Percentiles rank a stretch among this genome's conserved stretches.
phyloP scores from a whole-genome alignment of 345 rosid species.

The Populus tremula region DNA sequence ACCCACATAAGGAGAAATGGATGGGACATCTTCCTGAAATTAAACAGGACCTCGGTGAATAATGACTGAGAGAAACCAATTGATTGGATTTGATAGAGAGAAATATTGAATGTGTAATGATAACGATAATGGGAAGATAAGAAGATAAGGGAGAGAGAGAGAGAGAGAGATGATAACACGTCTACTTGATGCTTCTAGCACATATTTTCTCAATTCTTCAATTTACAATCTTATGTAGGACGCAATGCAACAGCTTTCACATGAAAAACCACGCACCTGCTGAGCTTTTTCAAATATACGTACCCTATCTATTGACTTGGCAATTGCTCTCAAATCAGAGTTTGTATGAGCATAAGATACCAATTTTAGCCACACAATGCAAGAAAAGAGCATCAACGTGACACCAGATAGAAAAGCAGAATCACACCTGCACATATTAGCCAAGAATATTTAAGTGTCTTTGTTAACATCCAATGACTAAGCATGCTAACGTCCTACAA shows the following conservation, averaged over 20 bases:
- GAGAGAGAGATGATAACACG: no score
- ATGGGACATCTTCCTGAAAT: conserved; percentile 41
- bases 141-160: neutral
- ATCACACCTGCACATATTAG: conserved; percentile 64
- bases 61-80: neutral
- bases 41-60: conserved; percentile 19
- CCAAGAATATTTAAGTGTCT: neutral
- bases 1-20: conserved; percentile 35
- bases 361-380: conserved; percentile 94
- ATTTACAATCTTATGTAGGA: neutral
- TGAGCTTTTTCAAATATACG: neutral
- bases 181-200: neutral
- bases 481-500: neutral
- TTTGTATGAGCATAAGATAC: conserved; percentile 93
- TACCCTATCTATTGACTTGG: conserved; percentile 70
- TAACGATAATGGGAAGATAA: neutral
- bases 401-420: conserved; percentile 85
- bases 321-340: conserved; percentile 70
- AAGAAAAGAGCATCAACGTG: conserved; percentile 86
- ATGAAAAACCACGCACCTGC: neutral
- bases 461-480: neutral
- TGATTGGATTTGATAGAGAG: no score
- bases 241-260: neutral
- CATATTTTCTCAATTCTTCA: neutral
- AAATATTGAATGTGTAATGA: neutral